Evolutionary conservation across 108 stramenopile genomes (phyloP).

Genomic region (Poteriospumella lacustris): DNA sequence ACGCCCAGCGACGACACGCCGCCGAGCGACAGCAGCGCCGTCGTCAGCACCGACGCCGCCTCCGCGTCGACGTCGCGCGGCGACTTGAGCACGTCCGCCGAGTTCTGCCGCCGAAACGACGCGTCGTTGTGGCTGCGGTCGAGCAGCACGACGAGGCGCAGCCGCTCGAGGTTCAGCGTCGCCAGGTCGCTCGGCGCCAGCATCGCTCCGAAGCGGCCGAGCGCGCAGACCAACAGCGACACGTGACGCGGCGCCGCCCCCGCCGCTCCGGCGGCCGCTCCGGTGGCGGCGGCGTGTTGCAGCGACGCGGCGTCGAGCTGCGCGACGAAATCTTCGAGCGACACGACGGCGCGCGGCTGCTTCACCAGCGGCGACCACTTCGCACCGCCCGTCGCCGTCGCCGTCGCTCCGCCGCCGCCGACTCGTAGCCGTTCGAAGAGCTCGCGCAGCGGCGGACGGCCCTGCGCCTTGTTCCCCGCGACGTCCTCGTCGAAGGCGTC

Average conservation of each 20-base stretch:
- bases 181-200: neutral
- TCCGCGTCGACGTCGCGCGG: neutral
- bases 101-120: neutral
- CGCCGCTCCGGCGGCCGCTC: neutral
- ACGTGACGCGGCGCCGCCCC: neutral
- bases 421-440: neutral
- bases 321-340: neutral
- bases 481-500: neutral
- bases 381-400: neutral
- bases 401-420: neutral
- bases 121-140: neutral
- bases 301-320: too few species aligned
- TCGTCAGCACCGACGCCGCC: neutral
- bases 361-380: neutral
- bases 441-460: neutral
- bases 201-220: neutral
- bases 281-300: too few species aligned
- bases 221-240: neutral
- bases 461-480: neutral
- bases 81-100: neutral
- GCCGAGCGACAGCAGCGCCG: neutral
- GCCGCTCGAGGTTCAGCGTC: neutral
- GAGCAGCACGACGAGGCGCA: neutral
- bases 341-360: neutral
- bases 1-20: neutral